These are phyloP conservation scores for Clavispora vitiphila DNA, from an alignment of 805 yeast species.

Conservation along the genomic window DNA sequence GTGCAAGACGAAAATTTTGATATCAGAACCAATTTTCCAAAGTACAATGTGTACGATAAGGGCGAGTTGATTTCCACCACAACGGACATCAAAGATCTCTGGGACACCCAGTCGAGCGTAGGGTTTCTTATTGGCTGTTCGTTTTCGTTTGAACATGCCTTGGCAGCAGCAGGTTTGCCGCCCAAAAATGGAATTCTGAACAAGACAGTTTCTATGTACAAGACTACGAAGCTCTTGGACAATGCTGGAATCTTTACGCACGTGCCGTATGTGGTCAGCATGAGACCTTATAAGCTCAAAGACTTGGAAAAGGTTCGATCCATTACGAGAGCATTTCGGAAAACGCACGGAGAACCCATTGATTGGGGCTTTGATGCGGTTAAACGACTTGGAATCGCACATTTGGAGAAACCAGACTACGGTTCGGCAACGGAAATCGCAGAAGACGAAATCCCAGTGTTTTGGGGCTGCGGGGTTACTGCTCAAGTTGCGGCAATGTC, in stretches of 20 bases:
- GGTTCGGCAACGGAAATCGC: conserved; percentile 28
- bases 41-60: conserved; percentile 27
- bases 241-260: conserved; percentile 27
- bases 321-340: conserved; percentile 24
- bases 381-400: conserved; percentile 28
- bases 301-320: conserved; percentile 25
- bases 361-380: conserved; percentile 38
- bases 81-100: conserved; percentile 21
- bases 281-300: conserved; percentile 32
- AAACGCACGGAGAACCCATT: conserved; percentile 38
- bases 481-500: conserved; percentile 31
- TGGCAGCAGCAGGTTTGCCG: conserved; percentile 23
- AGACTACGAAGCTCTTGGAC: conserved; percentile 8
- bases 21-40: conserved; percentile 30
- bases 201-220: conserved; percentile 11
- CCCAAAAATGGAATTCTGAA: conserved; percentile 19
- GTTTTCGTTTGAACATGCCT: conserved; percentile 34
- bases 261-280: conserved; percentile 36
- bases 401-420: conserved; percentile 29
- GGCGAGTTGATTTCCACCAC: conserved; percentile 23
- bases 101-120: conserved; percentile 28
- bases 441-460: conserved; percentile 36
- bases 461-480: conserved; percentile 44
- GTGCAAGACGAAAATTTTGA: conserved; percentile 17
- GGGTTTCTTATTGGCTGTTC: conserved; percentile 42